Percentiles rank a stretch among this genome's conserved stretches.
Evolutionary conservation across 2,329 filamentous ascomycete species (phyloP).

Genomic region (Didymella glomerata): DNA sequence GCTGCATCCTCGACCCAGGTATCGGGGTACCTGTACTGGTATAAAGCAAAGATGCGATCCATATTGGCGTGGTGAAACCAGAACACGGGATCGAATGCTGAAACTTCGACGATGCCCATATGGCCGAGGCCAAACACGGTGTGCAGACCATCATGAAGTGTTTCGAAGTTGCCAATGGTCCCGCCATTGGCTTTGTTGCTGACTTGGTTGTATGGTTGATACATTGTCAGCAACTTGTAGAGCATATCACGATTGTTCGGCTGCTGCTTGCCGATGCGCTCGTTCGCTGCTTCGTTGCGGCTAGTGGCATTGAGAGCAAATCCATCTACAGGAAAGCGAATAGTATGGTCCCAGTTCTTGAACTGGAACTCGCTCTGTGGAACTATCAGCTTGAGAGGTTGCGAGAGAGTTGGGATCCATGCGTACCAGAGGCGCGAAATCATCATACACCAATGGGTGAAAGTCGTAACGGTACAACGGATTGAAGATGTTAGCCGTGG

Average conservation of each 20-base stretch:
- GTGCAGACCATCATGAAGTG: conserved; percentile 44
- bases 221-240: conserved; percentile 45
- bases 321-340: conserved; percentile 38
- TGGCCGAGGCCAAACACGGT: conserved; percentile 54
- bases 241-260: conserved; percentile 44
- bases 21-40: conserved; percentile 40
- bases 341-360: conserved; percentile 46
- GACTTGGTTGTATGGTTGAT: conserved; percentile 44
- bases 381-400: not conserved
- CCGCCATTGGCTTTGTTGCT: conserved; percentile 46
- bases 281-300: conserved; percentile 39
- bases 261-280: conserved; percentile 37
- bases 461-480: conserved; percentile 44
- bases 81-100: conserved; percentile 45
- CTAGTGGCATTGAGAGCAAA: conserved; percentile 38
- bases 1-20: conserved; percentile 42
- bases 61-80: conserved; percentile 43
- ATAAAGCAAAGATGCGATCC: conserved; percentile 22
- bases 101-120: conserved; percentile 45
- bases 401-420: not conserved
- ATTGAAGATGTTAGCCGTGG: conserved; percentile 35
- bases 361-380: conserved; percentile 41
- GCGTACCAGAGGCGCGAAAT: conserved; percentile 41
- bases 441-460: conserved; percentile 40
- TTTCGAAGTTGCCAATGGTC: conserved; percentile 45